phyloP scores from a whole-genome alignment of 768 basidiomycete species.

The Kwoniella botswanensis region DNA sequence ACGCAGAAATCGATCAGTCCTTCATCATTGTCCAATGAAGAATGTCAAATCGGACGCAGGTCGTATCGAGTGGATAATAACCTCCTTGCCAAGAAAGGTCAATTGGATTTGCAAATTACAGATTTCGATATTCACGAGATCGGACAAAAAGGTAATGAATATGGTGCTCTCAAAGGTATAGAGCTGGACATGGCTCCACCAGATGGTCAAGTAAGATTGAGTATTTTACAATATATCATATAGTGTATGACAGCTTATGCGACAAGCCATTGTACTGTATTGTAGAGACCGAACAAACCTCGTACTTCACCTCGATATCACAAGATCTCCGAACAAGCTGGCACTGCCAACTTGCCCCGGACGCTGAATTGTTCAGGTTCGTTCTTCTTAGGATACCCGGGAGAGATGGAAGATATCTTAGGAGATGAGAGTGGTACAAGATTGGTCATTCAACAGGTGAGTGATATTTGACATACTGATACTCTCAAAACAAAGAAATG shows the following conservation, averaged over 20 bases:
- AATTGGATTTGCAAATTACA: not conserved
- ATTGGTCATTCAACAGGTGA: constrained; percentile 4
- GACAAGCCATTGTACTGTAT: not conserved
- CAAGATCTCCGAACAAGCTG: not conserved
- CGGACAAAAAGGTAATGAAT: not conserved
- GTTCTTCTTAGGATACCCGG: not conserved
- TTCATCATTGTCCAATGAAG: not conserved
- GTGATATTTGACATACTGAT: too few relatives aligned
- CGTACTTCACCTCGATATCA: not conserved
- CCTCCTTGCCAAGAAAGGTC: not conserved
- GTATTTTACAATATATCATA: not conserved
- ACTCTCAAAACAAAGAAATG: too few relatives aligned
- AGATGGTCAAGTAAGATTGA: not conserved
- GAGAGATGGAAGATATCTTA: not conserved
- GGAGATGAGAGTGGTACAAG: not conserved
- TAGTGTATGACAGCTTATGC: too few relatives aligned
- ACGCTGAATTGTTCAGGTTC: not conserved
- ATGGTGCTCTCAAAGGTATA: not conserved
- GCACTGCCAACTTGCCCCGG: not conserved
- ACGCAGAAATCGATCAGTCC: too few relatives aligned
- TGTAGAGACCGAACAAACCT: constrained; percentile 5
- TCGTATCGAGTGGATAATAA: not conserved
- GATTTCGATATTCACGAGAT: not conserved
- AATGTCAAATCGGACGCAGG: not conserved
- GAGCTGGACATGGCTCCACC: not conserved